Percentiles rank a stretch among this genome's conserved stretches.
Conservation (phyloP, 2,329 filamentous ascomycete genomes). For the Tympanopsis confertula region DNA sequence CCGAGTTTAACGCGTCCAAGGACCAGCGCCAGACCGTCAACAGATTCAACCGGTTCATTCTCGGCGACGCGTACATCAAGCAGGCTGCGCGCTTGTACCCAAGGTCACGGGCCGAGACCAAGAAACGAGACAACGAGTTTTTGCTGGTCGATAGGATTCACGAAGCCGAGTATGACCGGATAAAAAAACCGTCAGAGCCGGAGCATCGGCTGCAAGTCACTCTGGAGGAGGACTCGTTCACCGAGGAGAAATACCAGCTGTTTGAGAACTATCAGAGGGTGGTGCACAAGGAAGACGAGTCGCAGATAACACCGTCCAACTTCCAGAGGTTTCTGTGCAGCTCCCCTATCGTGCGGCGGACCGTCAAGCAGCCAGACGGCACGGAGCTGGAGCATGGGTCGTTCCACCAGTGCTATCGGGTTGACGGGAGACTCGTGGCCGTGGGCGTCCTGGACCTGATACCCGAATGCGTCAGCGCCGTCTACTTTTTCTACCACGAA, state of each 20-base stretch:
- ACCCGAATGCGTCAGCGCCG: slow-evolving; percentile 66
- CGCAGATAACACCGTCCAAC: slow-evolving; percentile 43
- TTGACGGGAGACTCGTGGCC: slow-evolving; percentile 66
- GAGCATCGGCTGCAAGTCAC: slow-evolving; percentile 59
- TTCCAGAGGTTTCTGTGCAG: slow-evolving; percentile 66
- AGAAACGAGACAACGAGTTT: slow-evolving; percentile 55
- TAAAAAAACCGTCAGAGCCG: slow-evolving; percentile 49
- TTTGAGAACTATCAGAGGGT: slow-evolving; percentile 66
- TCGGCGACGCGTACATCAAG: slow-evolving; percentile 56
- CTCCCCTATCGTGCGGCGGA: slow-evolving; percentile 48
- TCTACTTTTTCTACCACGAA: slow-evolving; percentile 74
- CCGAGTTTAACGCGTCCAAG: slow-evolving; percentile 51
- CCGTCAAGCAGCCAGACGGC: slow-evolving; percentile 30
- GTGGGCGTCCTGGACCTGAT: slow-evolving; percentile 68
- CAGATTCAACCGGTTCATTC: slow-evolving; percentile 61
- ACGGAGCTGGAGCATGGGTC: slow-evolving; percentile 51
- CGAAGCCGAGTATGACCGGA: slow-evolving; percentile 45
- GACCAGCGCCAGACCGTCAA: slow-evolving; percentile 69
- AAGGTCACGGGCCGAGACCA: slow-evolving; percentile 52
- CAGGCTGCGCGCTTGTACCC: slow-evolving; percentile 54
- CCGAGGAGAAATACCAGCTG: slow-evolving; percentile 63
- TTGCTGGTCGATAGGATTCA: slow-evolving; percentile 56
- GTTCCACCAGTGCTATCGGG: slow-evolving; percentile 71
- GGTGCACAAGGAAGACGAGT: slow-evolving; percentile 57
- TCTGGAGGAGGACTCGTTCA: slow-evolving; percentile 59